phyloP scores from a whole-genome alignment of 305 asterid genomes.

The Solanum aculeatissimum region DNA sequence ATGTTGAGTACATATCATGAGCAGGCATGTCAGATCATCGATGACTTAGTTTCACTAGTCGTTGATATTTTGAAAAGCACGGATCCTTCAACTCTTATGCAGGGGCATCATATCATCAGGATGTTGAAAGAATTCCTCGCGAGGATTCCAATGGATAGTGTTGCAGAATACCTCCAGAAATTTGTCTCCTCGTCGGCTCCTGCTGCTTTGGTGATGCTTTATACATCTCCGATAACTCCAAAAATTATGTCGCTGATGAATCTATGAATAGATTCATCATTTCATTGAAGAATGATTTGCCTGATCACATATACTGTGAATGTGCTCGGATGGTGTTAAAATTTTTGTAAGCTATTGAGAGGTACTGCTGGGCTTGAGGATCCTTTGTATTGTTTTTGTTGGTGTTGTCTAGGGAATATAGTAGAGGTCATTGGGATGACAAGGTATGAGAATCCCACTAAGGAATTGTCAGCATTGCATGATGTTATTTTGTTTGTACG shows the following conservation, averaged over 20 bases:
- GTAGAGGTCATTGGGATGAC: neutral
- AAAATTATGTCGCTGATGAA: neutral
- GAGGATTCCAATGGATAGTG: neutral
- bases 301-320: neutral
- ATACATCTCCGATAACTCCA: constrained; percentile 2
- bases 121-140: neutral
- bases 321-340: neutral
- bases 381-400: constrained; percentile 4
- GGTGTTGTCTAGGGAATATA: neutral
- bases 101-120: neutral
- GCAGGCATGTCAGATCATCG: neutral
- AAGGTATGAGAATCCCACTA: neutral
- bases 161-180: neutral
- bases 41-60: neutral
- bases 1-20: too few relatives aligned
- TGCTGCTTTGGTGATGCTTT: neutral
- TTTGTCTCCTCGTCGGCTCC: neutral
- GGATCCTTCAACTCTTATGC: neutral
- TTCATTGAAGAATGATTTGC: neutral
- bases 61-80: neutral
- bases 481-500: constrained; percentile 25
- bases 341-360: constrained; percentile 13
- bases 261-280: constrained; percentile 6
- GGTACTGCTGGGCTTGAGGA: constrained; percentile 7
- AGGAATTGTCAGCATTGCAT: neutral